phyloP scores from a whole-genome alignment of 2,329 filamentous ascomycete genomes.

The Cadophora luteo-olivacea region DNA sequence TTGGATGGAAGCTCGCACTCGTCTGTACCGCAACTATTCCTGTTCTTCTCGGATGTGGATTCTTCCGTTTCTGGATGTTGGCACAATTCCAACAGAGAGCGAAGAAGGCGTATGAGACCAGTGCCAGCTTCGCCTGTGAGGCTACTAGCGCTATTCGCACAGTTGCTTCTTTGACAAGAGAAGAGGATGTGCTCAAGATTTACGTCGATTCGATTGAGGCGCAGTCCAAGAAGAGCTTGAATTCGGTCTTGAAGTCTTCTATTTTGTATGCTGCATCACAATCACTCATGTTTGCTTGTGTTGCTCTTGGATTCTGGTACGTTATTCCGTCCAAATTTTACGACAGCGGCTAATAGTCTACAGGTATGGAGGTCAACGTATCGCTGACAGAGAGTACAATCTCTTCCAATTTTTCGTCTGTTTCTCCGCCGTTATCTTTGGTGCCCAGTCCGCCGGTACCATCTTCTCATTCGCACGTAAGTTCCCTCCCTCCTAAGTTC shows the following conservation, averaged over 20 bases:
- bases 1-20: constrained; percentile 88
- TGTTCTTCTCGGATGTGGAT: constrained; percentile 79
- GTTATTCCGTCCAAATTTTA: not conserved
- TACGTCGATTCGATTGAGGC: constrained; percentile 72
- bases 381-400: constrained; percentile 72
- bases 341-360: constrained; percentile 16
- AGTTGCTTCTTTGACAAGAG: constrained; percentile 87
- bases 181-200: constrained; percentile 76
- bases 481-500: constrained; percentile 22
- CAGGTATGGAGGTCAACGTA: constrained; percentile 76
- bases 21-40: constrained; percentile 83
- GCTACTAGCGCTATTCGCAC: constrained; percentile 94
- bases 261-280: constrained; percentile 84
- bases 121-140: constrained; percentile 89
- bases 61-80: constrained; percentile 85
- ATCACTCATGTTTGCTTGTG: constrained; percentile 81
- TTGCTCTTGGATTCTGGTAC: constrained; percentile 86
- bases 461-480: constrained; percentile 82
- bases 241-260: constrained; percentile 78
- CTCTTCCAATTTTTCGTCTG: constrained; percentile 93
- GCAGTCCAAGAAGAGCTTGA: constrained; percentile 72
- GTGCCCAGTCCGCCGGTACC: constrained; percentile 87
- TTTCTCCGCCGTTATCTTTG: constrained; percentile 87
- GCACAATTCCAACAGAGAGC: constrained; percentile 80
- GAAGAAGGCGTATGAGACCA: constrained; percentile 79